Percentiles rank a stretch among this genome's conserved stretches.
Conservation (phyloP, 2,329 filamentous ascomycete genomes). For the Macroventuria anomochaeta region DNA sequence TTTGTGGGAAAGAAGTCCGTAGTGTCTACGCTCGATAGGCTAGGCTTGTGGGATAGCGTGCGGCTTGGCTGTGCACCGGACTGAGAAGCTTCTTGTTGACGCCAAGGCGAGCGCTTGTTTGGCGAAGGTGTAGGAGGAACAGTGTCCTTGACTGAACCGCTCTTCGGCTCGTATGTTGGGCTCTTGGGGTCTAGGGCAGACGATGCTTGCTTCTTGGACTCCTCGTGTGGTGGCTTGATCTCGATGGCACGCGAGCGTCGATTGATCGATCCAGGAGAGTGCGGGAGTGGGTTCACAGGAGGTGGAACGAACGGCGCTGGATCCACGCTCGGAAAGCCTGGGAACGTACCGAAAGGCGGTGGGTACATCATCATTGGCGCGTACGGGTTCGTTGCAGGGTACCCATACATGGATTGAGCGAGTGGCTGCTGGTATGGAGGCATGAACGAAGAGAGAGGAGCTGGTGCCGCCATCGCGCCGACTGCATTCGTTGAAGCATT, state of each 20-base stretch:
- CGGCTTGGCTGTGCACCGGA: conserved; percentile 24
- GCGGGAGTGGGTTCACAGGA: conserved; percentile 20
- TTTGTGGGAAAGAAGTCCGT: conserved; percentile 52
- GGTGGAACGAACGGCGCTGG: conserved; percentile 30
- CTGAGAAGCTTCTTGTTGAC: conserved; percentile 25
- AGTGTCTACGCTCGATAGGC: conserved; percentile 50
- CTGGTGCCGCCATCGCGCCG: conserved; percentile 6
- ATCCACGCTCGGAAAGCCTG: conserved; percentile 27
- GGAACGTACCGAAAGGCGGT: conserved; percentile 29
- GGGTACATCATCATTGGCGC: conserved; percentile 39
- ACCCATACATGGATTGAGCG: conserved; percentile 34
- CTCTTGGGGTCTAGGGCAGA: conserved; percentile 50
- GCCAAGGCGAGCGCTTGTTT: conserved; percentile 39
- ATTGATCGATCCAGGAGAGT: conserved; percentile 41
- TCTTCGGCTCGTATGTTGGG: conserved; percentile 48
- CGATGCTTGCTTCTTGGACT: conserved; percentile 30
- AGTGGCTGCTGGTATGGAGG: conserved; percentile 36
- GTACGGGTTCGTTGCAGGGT: conserved; percentile 30
- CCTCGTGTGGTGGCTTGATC: conserved; percentile 48
- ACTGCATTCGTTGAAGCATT: conserved; percentile 3
- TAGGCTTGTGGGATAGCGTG: conserved; percentile 42
- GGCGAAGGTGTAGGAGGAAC: conserved; percentile 44
- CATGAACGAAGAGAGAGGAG: conserved; percentile 26
- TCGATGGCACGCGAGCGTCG: conserved; percentile 51
- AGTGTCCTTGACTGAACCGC: conserved; percentile 17